Conservation (phyloP, 2,329 filamentous ascomycete species). For the Ceratocystis cubensis region DNA sequence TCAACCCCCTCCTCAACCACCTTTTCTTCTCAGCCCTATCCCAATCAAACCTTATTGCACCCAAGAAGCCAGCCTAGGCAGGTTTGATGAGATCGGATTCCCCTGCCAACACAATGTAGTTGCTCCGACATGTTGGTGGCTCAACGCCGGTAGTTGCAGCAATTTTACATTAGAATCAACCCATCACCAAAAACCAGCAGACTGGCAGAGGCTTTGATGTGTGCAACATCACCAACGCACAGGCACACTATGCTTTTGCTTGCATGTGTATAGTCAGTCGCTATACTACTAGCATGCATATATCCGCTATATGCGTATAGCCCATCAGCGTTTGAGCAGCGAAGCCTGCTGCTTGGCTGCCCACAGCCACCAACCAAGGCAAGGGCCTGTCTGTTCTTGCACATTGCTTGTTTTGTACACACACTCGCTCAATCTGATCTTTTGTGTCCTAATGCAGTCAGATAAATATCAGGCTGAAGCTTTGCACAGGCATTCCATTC, state of each 20-base stretch:
- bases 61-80: not conserved
- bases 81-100: not conserved
- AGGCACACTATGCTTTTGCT: not conserved
- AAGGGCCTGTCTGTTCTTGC: not conserved
- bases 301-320: not conserved
- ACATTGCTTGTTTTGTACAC: not conserved
- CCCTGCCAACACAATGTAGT: not conserved
- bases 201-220: not conserved
- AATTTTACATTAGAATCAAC: too few species aligned
- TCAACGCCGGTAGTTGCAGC: not conserved
- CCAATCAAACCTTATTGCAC: conserved; percentile 7
- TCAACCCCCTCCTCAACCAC: not conserved
- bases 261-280: not conserved
- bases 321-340: not conserved
- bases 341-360: not conserved
- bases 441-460: not conserved
- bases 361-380: not conserved
- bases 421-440: not conserved
- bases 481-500: not conserved
- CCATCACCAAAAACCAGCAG: too few species aligned
- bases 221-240: not conserved
- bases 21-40: not conserved
- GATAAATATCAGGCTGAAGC: not conserved
- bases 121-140: not conserved
- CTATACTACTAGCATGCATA: not conserved